Evolutionary conservation across 169 alveolate genomes (phyloP).

Genomic region (Cyclospora cayetanensis): DNA sequence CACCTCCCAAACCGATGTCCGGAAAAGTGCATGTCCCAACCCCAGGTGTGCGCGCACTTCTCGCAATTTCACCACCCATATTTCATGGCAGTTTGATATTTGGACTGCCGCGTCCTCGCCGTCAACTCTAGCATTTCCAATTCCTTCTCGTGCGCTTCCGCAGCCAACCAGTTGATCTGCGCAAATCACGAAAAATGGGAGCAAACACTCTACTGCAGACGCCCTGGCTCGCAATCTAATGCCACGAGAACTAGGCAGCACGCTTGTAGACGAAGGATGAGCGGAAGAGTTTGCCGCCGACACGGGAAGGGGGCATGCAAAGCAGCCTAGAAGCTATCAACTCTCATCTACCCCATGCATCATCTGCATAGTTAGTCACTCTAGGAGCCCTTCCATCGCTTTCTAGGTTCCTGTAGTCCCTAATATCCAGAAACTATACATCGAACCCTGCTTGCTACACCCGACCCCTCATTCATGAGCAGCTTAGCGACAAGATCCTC

Average conservation of each 20-base stretch:
- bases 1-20: neutral
- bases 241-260: neutral
- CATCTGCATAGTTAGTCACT: too few species aligned
- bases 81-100: conserved; percentile 84
- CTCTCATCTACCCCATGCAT: neutral
- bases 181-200: neutral
- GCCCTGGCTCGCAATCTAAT: neutral
- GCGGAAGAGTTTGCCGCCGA: neutral
- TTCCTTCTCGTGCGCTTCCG: conserved; percentile 87
- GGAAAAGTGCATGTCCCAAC: too few species aligned
- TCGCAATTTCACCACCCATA: conserved; percentile 83
- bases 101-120: conserved; percentile 81
- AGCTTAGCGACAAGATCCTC: neutral
- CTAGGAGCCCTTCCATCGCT: too few species aligned
- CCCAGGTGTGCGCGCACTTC: neutral
- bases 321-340: neutral
- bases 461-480: neutral
- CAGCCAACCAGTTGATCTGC: conserved; percentile 88
- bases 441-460: neutral
- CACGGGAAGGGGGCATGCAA: neutral
- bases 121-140: conserved; percentile 83
- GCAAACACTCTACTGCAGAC: neutral
- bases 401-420: neutral
- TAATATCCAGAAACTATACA: neutral
- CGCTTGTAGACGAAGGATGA: neutral